Percentiles rank a stretch among this genome's conserved stretches.
These are phyloP conservation scores for Solanum paucissectum DNA, from an alignment of 257 asterid species.

Conservation along the genomic window DNA sequence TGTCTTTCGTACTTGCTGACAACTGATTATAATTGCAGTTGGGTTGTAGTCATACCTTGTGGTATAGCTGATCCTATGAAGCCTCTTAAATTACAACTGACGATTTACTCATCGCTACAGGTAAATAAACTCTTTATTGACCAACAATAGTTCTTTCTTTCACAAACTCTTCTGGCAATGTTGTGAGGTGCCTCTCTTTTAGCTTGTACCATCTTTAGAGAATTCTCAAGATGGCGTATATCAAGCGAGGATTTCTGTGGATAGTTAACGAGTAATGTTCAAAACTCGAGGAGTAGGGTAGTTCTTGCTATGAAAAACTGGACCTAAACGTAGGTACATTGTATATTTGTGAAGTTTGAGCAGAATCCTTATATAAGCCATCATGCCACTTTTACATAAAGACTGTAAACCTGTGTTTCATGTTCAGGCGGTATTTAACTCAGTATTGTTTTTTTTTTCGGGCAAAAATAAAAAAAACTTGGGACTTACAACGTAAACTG, in stretches of 20 bases:
- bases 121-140: neutral
- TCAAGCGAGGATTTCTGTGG: neutral
- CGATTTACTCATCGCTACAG: neutral
- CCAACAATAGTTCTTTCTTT: neutral
- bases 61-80: constrained; percentile 13
- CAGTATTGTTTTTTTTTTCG: neutral
- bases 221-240: neutral
- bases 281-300: neutral
- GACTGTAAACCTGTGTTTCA: neutral
- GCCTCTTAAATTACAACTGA: neutral
- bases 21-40: constrained; percentile 28
- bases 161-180: neutral
- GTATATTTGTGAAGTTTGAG: neutral
- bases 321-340: neutral
- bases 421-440: neutral
- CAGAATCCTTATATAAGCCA: neutral
- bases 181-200: neutral
- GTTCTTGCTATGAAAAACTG: neutral
- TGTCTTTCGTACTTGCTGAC: neutral
- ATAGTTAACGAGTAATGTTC: neutral
- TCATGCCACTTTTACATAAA: neutral
- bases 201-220: neutral
- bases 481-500: neutral
- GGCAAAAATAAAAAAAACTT: neutral
- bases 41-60: constrained; percentile 77